Evolutionary conservation across 495 filamentous ascomycete species (phyloP), one percentile per base, ranked within the genome.

Genomic region (Massariosphaeria phaeospora): DNA sequence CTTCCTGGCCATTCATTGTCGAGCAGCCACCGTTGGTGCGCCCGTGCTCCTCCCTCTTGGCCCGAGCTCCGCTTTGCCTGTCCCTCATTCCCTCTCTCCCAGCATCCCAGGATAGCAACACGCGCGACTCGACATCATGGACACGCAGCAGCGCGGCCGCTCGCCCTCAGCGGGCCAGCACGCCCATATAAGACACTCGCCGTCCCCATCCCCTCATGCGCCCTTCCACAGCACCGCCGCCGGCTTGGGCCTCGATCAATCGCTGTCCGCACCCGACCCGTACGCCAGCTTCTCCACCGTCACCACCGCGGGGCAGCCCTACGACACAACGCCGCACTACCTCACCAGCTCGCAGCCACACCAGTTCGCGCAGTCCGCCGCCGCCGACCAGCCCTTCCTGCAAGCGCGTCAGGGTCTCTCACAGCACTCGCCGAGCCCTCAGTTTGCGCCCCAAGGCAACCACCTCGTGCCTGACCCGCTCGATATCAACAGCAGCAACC

Each of bases 151-250:
- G 44, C 65, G 67, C 20, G 60, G 60, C 13, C 46, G 65, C 15
- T 70, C 68, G 48, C 68, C 67, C 29, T 68, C 68, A 4, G 56
- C 48, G n/a, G 67, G 57, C 42, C 64, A 63, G 23, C 55, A 40
- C 34, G 35, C 43, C 35, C 55, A 59, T 68, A 68, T 70, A 70
- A 71, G 66, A 55, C 65, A 63, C 46, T 64, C 67, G 42, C 48
- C 63, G 40, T 69, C 68, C 52, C 59, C 68, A 30, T 69, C 69
- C 52, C 66, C 66, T 47, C 62, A 69, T 35, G 46, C 47, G 58
- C 48, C 55, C 38, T 66, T 27, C 40, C 56, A 48, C 21, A 43
- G 42, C 33, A 41, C 20, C 50, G 17, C 45, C 42, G 29, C 62
- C 21, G 57, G 55, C 41, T 33, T 64, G 12, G 63, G 63, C 18